Base-by-base conservation (phyloP, 306 rosid species). In the Canavalia ensiformis region DNA sequence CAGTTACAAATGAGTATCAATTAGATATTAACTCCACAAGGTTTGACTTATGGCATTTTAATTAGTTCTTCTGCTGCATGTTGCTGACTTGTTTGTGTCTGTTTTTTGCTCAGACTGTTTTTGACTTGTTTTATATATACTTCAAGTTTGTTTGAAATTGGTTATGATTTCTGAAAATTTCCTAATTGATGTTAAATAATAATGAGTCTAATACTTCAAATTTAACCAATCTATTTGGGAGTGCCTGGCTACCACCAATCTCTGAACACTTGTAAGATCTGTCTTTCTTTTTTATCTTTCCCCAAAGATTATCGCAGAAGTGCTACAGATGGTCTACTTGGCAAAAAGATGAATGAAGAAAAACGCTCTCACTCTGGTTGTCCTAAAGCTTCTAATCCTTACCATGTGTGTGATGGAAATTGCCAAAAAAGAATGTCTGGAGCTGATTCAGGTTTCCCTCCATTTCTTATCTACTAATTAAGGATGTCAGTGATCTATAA, bases 311-410 rank as follows among this genome's bases (percentile, higher is more conserved):
- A 81, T 63, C 88, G 91, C 70, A 79, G 86, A 84, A 62, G 47
- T 67, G 81, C 66, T 28, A 76, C 85, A 13, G 88, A 18, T 59
- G 79, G 72, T 72, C 89, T 64, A 54, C 68, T 82, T 41, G 86
- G 88, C 70, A 90, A 81, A 81, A 90, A 82, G 84, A 59, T n/a
- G 78, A 84, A 78, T 45, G 90, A 71, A 49, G 90, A 80, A 52
- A 91, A 85, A 73, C 85, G 72, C 54, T 67, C 63, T 12, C 56
- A 69, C 33, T 81, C 87, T 45, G 85, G 83, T 62, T 89, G 92
- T 42, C 81, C 86, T 72, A 90, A 88, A 87, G 90, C 94, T 31
- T 89, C 92, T 75, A 93, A 89, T 77, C 96, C 96, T 83, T 93
- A 85, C 80, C 90, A 91, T 87, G 70, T 13, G 29, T 91, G 95